These are phyloP conservation scores for Paracoccidioides lutzii DNA, from an alignment of 2,329 filamentous ascomycete genomes.

Conservation along the genomic window DNA sequence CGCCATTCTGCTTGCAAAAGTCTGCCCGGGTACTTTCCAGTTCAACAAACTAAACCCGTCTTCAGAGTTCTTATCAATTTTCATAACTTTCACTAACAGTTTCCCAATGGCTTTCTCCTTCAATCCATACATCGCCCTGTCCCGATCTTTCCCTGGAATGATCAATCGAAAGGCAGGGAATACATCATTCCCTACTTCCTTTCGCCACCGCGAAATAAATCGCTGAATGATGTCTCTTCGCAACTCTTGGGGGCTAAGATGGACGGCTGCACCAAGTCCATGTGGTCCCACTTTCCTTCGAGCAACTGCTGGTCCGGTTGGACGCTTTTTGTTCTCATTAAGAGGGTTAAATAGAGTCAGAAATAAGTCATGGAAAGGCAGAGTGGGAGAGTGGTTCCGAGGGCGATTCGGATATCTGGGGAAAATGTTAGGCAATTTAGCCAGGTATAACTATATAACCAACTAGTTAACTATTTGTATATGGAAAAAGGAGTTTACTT, in stretches of 20 bases:
- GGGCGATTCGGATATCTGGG: constrained; percentile 68
- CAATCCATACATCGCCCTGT: constrained; percentile 82
- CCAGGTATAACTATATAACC: neutral
- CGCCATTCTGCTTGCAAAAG: constrained; percentile 50
- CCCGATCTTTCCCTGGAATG: constrained; percentile 81
- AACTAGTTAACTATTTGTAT: too few species aligned
- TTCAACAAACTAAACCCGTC: constrained; percentile 76
- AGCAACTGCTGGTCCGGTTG: constrained; percentile 41
- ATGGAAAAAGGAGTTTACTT: constrained; percentile 25
- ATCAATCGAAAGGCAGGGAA: constrained; percentile 88
- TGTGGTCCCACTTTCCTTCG: constrained; percentile 49
- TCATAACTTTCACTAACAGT: constrained; percentile 80
- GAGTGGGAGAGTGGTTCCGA: constrained; percentile 62
- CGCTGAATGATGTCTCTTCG: constrained; percentile 68
- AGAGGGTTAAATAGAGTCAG: constrained; percentile 68
- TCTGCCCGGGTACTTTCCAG: constrained; percentile 79
- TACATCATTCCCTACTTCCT: constrained; percentile 80
- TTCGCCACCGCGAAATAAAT: constrained; percentile 78
- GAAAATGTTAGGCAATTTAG: neutral
- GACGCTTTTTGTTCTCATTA: constrained; percentile 62
- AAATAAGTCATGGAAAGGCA: constrained; percentile 72
- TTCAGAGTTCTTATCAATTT: constrained; percentile 80
- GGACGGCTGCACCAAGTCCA: constrained; percentile 31
- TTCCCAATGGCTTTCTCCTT: constrained; percentile 89
- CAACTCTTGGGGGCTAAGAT: constrained; percentile 59